Evolutionary conservation across 495 filamentous ascomycete genomes (phyloP).

Genomic region (Xylaria acuta): DNA sequence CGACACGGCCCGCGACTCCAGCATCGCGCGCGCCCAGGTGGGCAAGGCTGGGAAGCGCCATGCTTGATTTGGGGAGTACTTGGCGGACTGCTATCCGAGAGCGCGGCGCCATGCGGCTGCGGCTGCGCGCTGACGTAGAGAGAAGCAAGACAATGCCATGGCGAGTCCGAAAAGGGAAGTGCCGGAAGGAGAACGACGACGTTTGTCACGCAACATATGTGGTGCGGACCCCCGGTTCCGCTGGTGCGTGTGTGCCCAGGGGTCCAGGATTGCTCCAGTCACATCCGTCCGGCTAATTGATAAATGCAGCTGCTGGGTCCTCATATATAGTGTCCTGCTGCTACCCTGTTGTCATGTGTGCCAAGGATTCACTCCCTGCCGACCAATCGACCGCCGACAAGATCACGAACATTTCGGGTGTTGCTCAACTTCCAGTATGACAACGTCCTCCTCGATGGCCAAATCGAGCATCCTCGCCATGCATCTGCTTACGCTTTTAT

Average conservation of each 20-base stretch:
- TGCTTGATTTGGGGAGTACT: constrained; percentile 10
- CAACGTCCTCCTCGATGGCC: background rate
- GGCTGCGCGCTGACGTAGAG: constrained; percentile 3
- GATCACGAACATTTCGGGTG: background rate
- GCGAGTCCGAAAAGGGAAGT: constrained; percentile 36
- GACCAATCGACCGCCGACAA: background rate
- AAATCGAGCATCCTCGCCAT: background rate
- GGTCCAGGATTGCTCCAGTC: constrained; percentile 12
- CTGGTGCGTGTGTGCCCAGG: constrained; percentile 9
- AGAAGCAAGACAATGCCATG: constrained; percentile 23
- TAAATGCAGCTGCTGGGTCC: constrained; percentile 10
- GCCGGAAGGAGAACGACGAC: constrained; percentile 33
- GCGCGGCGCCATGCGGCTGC: background rate
- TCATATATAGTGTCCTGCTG: background rate
- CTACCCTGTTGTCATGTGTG: background rate
- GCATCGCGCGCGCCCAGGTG: constrained; percentile 26
- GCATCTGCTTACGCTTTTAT: background rate
- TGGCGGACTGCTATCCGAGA: constrained; percentile 15
- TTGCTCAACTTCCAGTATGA: background rate
- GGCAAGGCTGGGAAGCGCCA: constrained; percentile 22
- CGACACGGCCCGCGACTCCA: constrained; percentile 38
- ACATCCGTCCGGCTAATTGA: constrained; percentile 16
- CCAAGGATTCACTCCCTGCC: background rate
- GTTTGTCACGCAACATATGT: background rate
- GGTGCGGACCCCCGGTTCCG: constrained; percentile 19